Evolutionary conservation across 192 early-diverging fungal species (phyloP), one percentile per base, ranked within the genome.

Genomic region (Rhizophagus prolifer): DNA sequence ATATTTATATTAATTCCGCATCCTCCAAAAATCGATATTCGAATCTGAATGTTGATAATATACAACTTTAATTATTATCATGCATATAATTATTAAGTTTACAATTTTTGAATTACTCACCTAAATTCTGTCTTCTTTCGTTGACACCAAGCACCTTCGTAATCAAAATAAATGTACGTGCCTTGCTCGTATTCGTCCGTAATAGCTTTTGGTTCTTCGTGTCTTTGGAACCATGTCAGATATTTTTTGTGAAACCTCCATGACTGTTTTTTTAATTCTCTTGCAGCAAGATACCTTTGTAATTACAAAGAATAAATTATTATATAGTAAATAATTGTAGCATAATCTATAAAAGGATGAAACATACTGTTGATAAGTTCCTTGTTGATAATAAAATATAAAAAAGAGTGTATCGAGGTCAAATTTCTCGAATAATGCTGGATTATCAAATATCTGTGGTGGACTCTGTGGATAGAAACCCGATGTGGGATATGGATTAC

Each of bases 161-260:
- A 98, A 82, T 99, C 97, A 89, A 99, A 99, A 84, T 98, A 99
- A 41, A 98, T 90, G 79, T 99, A 99, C 26, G 97, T 97, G 28
- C 97, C 97, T 81, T 95, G 93, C 83, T 99, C 97, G 86, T 94
- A 99, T 78, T 97, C 94, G 77, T 97, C 96, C 21, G 95, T 99
- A 64, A 97, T 97, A 14, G 90, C 90, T 81, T 92, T 93, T 58
- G 97, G 97, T 84, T 99, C 96, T 77, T 98, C 95, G 80, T 94
- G 95, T 21, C 97, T 91, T 83, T 99, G 97, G 86, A 99, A 99
- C 97, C 97, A 99, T 63, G 97, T 98, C 67, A 92, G 82, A 77
- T 95, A 97, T 87, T 97, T 95, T 87, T 97, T 99, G 82, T 99
- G 97, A 84, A 97, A 99, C 60, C 97, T 88, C 97, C 97, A 99